Evolutionary conservation across 306 rosid species (phyloP).

Genomic region (Leucaena leucocephala): DNA sequence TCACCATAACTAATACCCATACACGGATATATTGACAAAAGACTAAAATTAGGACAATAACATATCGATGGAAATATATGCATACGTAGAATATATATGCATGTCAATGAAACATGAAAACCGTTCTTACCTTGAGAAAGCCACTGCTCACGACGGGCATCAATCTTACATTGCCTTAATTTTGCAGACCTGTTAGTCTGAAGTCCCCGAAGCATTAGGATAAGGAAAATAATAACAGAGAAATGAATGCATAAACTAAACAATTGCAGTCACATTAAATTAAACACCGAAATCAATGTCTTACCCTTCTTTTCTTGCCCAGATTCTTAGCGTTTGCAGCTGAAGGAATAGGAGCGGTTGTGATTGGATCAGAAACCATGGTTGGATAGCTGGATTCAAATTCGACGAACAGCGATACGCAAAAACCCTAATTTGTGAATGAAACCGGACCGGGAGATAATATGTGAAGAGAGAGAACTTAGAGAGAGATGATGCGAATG

Average conservation of each 20-base stretch:
- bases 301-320: slow-evolving; percentile 92
- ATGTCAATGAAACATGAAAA: slow-evolving; percentile 4
- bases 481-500: slow-evolving; percentile 43
- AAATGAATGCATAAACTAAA: not conserved
- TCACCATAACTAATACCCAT: slow-evolving; percentile 58
- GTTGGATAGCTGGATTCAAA: slow-evolving; percentile 44
- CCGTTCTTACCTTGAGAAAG: slow-evolving; percentile 69
- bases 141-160: slow-evolving; percentile 99
- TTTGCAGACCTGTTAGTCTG: slow-evolving; percentile 90
- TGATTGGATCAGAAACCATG: slow-evolving; percentile 85
- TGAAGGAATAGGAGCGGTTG: slow-evolving; percentile 66
- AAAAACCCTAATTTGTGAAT: slow-evolving; percentile 64
- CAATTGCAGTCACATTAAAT: not conserved
- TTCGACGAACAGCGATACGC: slow-evolving; percentile 34
- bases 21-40: slow-evolving; percentile 34
- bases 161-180: slow-evolving; percentile 96
- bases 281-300: slow-evolving; percentile 16
- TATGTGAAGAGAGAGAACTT: slow-evolving; percentile 41
- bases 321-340: slow-evolving; percentile 69
- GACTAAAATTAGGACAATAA: slow-evolving; percentile 16
- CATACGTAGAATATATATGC: too few species aligned
- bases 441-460: slow-evolving; percentile 13
- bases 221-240: not conserved
- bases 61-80: slow-evolving; percentile 5
- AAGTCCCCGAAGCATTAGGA: slow-evolving; percentile 15